Conservation (phyloP, 805 yeast species). For the Candida khao-thaluensis region DNA sequence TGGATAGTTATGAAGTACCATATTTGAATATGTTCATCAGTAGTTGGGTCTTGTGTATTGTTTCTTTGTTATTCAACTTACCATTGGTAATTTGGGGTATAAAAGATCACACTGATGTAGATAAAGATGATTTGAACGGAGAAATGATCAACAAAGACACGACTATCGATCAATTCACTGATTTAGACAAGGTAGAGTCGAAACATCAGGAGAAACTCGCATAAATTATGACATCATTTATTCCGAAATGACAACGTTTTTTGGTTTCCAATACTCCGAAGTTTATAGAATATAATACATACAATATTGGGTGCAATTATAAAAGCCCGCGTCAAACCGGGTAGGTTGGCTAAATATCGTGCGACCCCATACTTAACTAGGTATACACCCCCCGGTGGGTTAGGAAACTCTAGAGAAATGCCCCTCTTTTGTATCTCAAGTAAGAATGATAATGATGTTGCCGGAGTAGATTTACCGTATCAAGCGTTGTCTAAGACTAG, state of each 20-base stretch:
- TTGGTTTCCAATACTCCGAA: not conserved
- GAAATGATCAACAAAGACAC: constrained; percentile 7
- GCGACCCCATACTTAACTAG: not conserved
- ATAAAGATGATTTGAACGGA: constrained; percentile 28
- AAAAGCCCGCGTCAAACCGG: constrained; percentile 1
- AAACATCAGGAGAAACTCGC: constrained; percentile 3
- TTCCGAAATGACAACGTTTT: not conserved
- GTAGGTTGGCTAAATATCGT: not conserved
- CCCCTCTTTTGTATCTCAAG: too few relatives aligned
- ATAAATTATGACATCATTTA: not conserved
- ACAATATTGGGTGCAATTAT: constrained; percentile 1
- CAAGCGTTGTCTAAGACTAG: too few relatives aligned
- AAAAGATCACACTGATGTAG: constrained; percentile 42
- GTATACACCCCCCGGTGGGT: not conserved
- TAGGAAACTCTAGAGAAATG: too few relatives aligned
- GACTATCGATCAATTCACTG: constrained; percentile 1
- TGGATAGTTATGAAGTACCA: constrained; percentile 43
- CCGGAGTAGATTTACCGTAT: too few relatives aligned
- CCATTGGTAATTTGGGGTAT: constrained; percentile 47
- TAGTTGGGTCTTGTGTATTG: constrained; percentile 53
- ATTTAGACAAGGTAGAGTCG: constrained; percentile 1
- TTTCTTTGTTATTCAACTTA: constrained; percentile 45
- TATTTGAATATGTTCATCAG: constrained; percentile 44
- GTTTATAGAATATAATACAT: not conserved
- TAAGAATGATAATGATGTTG: too few relatives aligned